phyloP scores from a whole-genome alignment of 1,139 yeast species.

The Kodamaea plutei region DNA sequence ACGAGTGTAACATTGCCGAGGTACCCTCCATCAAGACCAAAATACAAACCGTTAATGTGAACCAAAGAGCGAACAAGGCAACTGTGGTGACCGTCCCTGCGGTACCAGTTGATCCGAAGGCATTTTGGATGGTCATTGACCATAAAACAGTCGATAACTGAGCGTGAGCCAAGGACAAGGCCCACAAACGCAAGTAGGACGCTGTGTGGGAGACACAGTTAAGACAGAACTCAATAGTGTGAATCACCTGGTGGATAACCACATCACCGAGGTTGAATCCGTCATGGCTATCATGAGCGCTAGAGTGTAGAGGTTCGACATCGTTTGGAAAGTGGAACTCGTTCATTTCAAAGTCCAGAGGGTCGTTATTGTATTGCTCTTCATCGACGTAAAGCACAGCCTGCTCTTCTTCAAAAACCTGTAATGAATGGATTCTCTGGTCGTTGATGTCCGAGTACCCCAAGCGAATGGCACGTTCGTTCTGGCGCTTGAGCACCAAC shows the following conservation, averaged over 20 bases:
- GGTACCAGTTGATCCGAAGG: slow-evolving; percentile 70
- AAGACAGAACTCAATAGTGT: slow-evolving; percentile 95
- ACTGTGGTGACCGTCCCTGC: slow-evolving; percentile 72
- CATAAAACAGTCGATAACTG: slow-evolving; percentile 92
- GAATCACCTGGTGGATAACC: slow-evolving; percentile 96
- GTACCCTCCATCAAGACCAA: slow-evolving; percentile 98
- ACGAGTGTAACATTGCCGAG: slow-evolving; percentile 95
- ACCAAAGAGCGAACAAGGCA: slow-evolving; percentile 89
- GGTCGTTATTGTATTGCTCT: slow-evolving; percentile 17
- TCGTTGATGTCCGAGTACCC: slow-evolving; percentile 38
- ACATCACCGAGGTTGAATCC: slow-evolving; percentile 81
- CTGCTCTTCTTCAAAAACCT: slow-evolving; percentile 30
- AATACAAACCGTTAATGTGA: slow-evolving; percentile 81
- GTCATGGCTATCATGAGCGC: slow-evolving; percentile 36
- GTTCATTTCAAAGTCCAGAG: slow-evolving; percentile 31
- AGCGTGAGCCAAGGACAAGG: slow-evolving; percentile 93
- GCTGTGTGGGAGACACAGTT: slow-evolving; percentile 98
- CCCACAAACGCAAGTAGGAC: slow-evolving; percentile 94
- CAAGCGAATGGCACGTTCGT: slow-evolving; percentile 20
- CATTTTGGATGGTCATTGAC: slow-evolving; percentile 88
- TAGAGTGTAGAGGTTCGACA: slow-evolving; percentile 39
- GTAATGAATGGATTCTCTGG: slow-evolving; percentile 28
- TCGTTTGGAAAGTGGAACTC: slow-evolving; percentile 43
- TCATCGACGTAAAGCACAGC: slow-evolving; percentile 17
- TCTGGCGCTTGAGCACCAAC: slow-evolving; percentile 44